Base-by-base conservation (phyloP, 1,139 yeast species). In the Nakaseomyces nivariensis region DNA sequence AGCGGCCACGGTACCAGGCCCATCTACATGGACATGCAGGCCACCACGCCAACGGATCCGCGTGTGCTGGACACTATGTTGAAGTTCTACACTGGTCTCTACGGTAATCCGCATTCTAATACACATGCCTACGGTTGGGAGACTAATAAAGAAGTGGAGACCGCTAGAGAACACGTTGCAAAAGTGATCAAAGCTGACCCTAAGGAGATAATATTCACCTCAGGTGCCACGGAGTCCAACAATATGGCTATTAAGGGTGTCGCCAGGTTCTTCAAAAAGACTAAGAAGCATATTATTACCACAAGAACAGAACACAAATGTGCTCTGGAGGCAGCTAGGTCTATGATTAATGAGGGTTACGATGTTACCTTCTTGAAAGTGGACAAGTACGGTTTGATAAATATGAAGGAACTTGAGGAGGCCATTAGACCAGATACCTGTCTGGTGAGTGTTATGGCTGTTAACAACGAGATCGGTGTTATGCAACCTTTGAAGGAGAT, bases 101-200 rank as follows among this genome's bases (percentile, higher is more conserved):
- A 89, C 64, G 99, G 99, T 51, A 92, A 92, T 67, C 98, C 98
- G 11, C 99, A 92, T 68, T 88, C 97, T 4, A 82, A 95, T 50
- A 94, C 98, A 10, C 97, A 92, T 66, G 79, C 96, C n/a, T 92
- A 92, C 66, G 99, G 99, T 37, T 92, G 99, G 99, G 99, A 92
- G 71, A 86, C 98, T 5, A 97, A 90, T 52, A 79, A 78, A 59
- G 96, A 85, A 53, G 95, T 94, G 36, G 98, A 92, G 64, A 73
- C 72, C 51, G 96, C 98, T 3, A 79, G 99, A 62, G 76, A 73
- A 49, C 76, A 89, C 60, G 75, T 92, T 50, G 97, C 98, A 4
- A 74, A 75, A 38, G 78, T 92, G 49, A 89, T 94, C 58, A 80
- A 81, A 37, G 98, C 98, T 27, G 97, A 92, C 66, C 89, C 97